Evolutionary conservation across 2,329 filamentous ascomycete species (phyloP).

Genomic region (Byssochlamys sp.): DNA sequence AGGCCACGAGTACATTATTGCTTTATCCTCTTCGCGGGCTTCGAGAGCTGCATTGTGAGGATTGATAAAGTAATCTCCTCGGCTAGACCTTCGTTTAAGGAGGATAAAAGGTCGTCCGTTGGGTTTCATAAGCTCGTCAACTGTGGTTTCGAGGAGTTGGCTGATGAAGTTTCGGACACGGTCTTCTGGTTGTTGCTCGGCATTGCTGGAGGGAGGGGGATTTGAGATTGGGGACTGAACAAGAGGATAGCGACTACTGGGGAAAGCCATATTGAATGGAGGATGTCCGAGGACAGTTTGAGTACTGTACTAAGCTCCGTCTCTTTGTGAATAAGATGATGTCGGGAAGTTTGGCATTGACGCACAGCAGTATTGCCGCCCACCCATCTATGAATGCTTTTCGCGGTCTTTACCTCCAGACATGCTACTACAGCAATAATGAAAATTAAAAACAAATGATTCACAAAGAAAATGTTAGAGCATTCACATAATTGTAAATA

Average conservation of each 20-base stretch:
- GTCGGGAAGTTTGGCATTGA: too few relatives aligned
- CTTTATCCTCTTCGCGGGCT: slow-evolving; percentile 9
- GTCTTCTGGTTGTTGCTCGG: slow-evolving; percentile 3
- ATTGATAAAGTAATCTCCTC: slow-evolving; percentile 18
- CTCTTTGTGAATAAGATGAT: too few relatives aligned
- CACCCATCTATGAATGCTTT: too few relatives aligned
- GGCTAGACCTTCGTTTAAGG: slow-evolving; percentile 6
- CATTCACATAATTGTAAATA: not conserved
- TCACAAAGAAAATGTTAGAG: too few relatives aligned
- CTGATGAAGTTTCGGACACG: slow-evolving; percentile 23
- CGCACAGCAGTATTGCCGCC: too few relatives aligned
- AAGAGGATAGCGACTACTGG: not conserved
- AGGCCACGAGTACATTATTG: slow-evolving; percentile 43
- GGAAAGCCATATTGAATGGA: not conserved
- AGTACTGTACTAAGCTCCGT: too few relatives aligned
- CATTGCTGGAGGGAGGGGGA: not conserved
- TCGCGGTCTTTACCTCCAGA: too few relatives aligned
- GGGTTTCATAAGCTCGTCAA: slow-evolving; percentile 17
- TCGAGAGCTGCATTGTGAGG: slow-evolving; percentile 20
- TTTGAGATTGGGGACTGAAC: not conserved
- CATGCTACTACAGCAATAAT: too few relatives aligned
- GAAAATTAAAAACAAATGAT: too few relatives aligned
- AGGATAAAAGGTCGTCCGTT: slow-evolving; percentile 18
- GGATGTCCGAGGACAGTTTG: not conserved
- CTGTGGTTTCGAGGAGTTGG: slow-evolving; percentile 13